phyloP scores from a whole-genome alignment of 2,329 filamentous ascomycete genomes.

The Talaromyces sp. region DNA sequence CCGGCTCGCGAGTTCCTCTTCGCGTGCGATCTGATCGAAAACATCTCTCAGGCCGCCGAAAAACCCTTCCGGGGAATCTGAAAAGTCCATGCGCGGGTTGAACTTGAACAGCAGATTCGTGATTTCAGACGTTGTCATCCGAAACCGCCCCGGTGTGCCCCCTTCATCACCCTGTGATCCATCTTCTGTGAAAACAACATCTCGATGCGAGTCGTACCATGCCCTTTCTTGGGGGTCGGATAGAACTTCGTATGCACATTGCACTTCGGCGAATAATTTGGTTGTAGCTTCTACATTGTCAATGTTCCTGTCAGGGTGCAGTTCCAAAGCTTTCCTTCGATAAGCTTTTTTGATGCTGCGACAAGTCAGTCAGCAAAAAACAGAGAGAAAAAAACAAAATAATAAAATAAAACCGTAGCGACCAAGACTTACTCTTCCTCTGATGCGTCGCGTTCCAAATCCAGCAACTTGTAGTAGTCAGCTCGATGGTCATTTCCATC shows the following conservation, averaged over 20 bases:
- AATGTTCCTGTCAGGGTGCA: conserved; percentile 92
- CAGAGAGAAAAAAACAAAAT: not conserved
- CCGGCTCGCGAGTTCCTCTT: conserved; percentile 71
- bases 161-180: conserved; percentile 33
- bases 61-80: conserved; percentile 76
- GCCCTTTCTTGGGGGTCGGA: conserved; percentile 92
- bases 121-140: conserved; percentile 75
- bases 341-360: conserved; percentile 87
- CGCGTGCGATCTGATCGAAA: conserved; percentile 73
- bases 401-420: too few species aligned
- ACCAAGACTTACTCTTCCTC: conserved; percentile 67
- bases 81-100: conserved; percentile 70
- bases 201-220: conserved; percentile 95
- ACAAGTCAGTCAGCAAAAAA: not conserved
- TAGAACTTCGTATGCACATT: conserved; percentile 91
- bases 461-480: conserved; percentile 71
- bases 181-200: conserved; percentile 70
- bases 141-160: conserved; percentile 63
- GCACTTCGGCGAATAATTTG: conserved; percentile 80
- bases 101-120: conserved; percentile 74
- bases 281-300: conserved; percentile 81
- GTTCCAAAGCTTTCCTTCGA: conserved; percentile 79
- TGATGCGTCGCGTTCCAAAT: conserved; percentile 64
- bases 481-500: conserved; percentile 22
- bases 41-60: conserved; percentile 71